Conservation (phyloP, 2,329 filamentous ascomycete species). For the Cladosporium austrohemisphaericum region DNA sequence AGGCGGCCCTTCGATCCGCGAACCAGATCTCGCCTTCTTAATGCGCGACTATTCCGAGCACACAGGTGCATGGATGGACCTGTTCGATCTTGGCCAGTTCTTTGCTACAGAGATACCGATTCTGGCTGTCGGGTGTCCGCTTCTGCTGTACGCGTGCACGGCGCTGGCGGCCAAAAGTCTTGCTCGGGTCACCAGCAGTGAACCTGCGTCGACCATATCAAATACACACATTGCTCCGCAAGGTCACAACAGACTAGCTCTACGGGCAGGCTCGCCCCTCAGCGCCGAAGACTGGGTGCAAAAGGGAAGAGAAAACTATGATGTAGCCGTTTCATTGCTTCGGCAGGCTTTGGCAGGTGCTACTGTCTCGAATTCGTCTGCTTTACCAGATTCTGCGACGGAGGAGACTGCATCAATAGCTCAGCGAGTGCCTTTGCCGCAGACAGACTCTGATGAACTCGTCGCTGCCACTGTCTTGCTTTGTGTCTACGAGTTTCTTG, state of each 20-base stretch:
- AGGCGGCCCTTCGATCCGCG: slow-evolving; percentile 25
- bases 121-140: slow-evolving; percentile 48
- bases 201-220: slow-evolving; percentile 48
- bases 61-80: slow-evolving; percentile 57
- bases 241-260: slow-evolving; percentile 48
- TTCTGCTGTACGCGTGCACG: slow-evolving; percentile 54
- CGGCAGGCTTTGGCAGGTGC: slow-evolving; percentile 31
- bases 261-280: slow-evolving; percentile 39
- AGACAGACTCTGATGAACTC: slow-evolving; percentile 55
- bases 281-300: slow-evolving; percentile 51
- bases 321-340: slow-evolving; percentile 38
- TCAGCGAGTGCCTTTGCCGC: slow-evolving; percentile 27
- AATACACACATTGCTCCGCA: slow-evolving; percentile 33
- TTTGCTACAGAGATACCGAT: slow-evolving; percentile 59
- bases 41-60: slow-evolving; percentile 58
- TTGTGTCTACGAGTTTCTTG: slow-evolving; percentile 65
- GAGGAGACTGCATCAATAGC: slow-evolving; percentile 20
- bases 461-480: slow-evolving; percentile 63
- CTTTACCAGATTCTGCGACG: slow-evolving; percentile 25
- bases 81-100: slow-evolving; percentile 56
- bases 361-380: slow-evolving; percentile 24
- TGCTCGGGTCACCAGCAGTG: slow-evolving; percentile 50
- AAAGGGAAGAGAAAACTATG: slow-evolving; percentile 58
- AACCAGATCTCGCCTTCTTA: slow-evolving; percentile 48
- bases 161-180: slow-evolving; percentile 61